Evolutionary conservation across 306 rosid genomes (phyloP), one percentile per base, ranked within the genome.

Genomic region (Mucuna pruriens): DNA sequence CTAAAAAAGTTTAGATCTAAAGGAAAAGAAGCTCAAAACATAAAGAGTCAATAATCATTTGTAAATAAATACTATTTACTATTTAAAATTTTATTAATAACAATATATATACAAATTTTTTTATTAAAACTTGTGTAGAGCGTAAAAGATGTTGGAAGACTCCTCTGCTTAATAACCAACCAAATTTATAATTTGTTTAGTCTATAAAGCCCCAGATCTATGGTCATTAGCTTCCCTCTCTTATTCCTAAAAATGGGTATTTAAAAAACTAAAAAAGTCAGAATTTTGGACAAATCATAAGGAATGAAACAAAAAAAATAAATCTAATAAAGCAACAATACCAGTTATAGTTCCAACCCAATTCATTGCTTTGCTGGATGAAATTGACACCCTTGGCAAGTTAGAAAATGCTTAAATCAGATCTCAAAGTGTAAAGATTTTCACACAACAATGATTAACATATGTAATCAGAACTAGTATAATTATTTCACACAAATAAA

Each of bases 41-140:
- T n/a, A n/a, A n/a, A n/a, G n/a, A n/a, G n/a, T n/a, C n/a, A n/a
- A n/a, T n/a, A n/a, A n/a, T n/a, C n/a, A n/a, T n/a, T n/a, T n/a
- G n/a, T n/a, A n/a, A n/a, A n/a, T n/a, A n/a, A n/a, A n/a, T n/a
- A n/a, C n/a, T n/a, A n/a, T n/a, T n/a, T n/a, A n/a, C n/a, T n/a
- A n/a, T n/a, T n/a, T n/a, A n/a, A n/a, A n/a, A n/a, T n/a, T n/a
- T n/a, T n/a, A n/a, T n/a, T n/a, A n/a, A n/a, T n/a, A n/a, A n/a
- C n/a, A n/a, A n/a, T n/a, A n/a, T n/a, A n/a, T n/a, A n/a, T n/a
- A n/a, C n/a, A n/a, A n/a, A n/a, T n/a, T n/a, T n/a, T n/a, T n/a
- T n/a, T n/a, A n/a, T n/a, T n/a, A n/a, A n/a, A 82, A 94, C 98
- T 97, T 92, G 98, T 91, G 77, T 90, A 95, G 39, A 95, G 97